Evolutionary conservation across 805 yeast species (phyloP).

Genomic region (Lipomyces chichibuensis): DNA sequence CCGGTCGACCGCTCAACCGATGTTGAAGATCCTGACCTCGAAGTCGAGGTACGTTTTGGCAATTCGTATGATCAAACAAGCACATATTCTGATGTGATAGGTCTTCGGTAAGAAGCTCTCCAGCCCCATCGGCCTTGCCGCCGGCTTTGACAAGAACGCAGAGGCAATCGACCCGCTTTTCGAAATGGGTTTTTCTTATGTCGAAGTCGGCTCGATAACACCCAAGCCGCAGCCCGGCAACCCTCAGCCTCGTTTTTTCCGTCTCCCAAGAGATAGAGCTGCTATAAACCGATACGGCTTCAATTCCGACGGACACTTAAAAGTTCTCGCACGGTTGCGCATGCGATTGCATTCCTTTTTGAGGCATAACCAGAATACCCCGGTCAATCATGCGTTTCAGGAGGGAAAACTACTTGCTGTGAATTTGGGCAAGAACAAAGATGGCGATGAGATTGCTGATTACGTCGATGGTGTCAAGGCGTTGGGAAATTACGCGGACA

Average conservation of each 20-base stretch:
- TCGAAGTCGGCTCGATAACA: slow-evolving; percentile 91
- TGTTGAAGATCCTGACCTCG: slow-evolving; percentile 54
- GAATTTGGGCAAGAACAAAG: slow-evolving; percentile 89
- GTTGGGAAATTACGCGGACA: slow-evolving; percentile 85
- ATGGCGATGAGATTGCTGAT: slow-evolving; percentile 87
- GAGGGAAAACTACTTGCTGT: slow-evolving; percentile 71
- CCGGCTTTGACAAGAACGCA: slow-evolving; percentile 93
- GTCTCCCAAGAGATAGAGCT: slow-evolving; percentile 82
- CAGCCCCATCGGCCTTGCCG: slow-evolving; percentile 90
- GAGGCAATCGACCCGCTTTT: slow-evolving; percentile 84
- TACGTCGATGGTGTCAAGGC: slow-evolving; percentile 81
- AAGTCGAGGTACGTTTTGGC: slow-evolving; percentile 46
- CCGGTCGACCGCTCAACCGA: slow-evolving; percentile 56
- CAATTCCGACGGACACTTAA: slow-evolving; percentile 85
- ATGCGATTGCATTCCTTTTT: slow-evolving; percentile 53
- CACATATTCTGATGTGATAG: neutral
- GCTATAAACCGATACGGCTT: slow-evolving; percentile 95
- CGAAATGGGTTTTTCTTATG: slow-evolving; percentile 80
- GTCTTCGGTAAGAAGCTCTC: slow-evolving; percentile 67
- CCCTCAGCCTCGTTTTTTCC: slow-evolving; percentile 88
- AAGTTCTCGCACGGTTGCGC: slow-evolving; percentile 68
- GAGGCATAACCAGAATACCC: slow-evolving; percentile 21
- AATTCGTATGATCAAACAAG: slow-evolving; percentile 24
- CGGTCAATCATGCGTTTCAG: slow-evolving; percentile 53
- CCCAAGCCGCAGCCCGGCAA: slow-evolving; percentile 94